A percentile compares a stretch with the other conserved stretches of the same genome.
These are phyloP conservation scores for Corylus heterophylla DNA, from an alignment of 306 rosid species.

Conservation along the genomic window DNA sequence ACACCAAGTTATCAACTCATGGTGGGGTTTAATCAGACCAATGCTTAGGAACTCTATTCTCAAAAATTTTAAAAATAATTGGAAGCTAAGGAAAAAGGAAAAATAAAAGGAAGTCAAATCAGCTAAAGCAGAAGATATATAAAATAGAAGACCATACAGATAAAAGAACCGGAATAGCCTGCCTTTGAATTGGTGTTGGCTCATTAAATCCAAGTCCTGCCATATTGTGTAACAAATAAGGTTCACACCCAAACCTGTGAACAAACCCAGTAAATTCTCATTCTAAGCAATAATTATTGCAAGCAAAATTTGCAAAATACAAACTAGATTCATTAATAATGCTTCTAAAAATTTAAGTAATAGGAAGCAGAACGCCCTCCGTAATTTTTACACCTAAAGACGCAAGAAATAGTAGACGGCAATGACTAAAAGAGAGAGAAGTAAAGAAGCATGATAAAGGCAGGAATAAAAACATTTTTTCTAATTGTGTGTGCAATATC, in stretches of 20 bases:
- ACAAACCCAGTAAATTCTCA: slow-evolving; percentile 19
- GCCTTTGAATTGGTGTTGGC: slow-evolving; percentile 95
- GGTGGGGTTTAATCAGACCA: background rate
- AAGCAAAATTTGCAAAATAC: slow-evolving; percentile 15
- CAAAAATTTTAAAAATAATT: background rate
- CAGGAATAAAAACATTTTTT: background rate
- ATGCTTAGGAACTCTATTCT: background rate
- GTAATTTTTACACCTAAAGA: background rate
- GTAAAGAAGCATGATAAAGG: background rate
- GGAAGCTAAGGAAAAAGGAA: slow-evolving; percentile 4
- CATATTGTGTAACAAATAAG: slow-evolving; percentile 61
- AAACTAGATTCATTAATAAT: background rate
- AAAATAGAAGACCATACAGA: slow-evolving; percentile 54
- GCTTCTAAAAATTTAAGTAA: background rate
- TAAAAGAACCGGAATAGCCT: slow-evolving; percentile 92
- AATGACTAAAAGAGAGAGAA: background rate
- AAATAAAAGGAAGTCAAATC: background rate
- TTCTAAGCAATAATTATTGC: slow-evolving; percentile 23
- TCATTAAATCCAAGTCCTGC: slow-evolving; percentile 78
- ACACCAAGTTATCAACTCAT: background rate
- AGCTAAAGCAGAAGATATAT: slow-evolving; percentile 17
- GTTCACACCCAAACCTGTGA: slow-evolving; percentile 62
- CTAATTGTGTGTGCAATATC: background rate
- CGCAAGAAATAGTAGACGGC: background rate
- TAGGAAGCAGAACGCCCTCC: background rate